Base-by-base conservation (phyloP, 1,284 basidiomycete species). In the Ganoderma sinense region DNA sequence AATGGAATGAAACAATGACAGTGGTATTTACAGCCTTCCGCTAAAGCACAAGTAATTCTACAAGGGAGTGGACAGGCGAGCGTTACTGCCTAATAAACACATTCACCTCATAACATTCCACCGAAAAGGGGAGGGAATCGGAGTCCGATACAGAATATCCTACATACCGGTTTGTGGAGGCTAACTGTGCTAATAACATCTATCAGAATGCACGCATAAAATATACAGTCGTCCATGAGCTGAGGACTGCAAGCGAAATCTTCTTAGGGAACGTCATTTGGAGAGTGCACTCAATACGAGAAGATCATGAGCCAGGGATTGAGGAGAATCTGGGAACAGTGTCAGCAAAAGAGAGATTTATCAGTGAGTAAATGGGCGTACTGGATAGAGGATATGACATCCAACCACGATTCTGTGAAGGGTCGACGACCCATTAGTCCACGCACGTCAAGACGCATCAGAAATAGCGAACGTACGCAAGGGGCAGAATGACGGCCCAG, bases 251-350 rank as follows among this genome's bases (percentile, higher is more conserved):
- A 0, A 2, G 36, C 7, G 8, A 39, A 7, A 39, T 39, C 36
- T 39, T 0, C 2, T 39, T 39, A 2, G 8, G 36, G 7, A 39
- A 39, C 5, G 36, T 39, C 36, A 39, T 39, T 39, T 11, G 1
- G 36, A 39, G 36, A 0, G 8, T 10, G 36, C 36, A 5, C 8
- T 77, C 65, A 91, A 72, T 89, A 91, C 0, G 87, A 88, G 80
- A 92, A 92, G 65, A 91, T 89, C 89, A 91, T 90, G 64, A 91
- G 80, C 89, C 89, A 91, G 0, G 92, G 91, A 73, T 94, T 94
- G 70, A 94, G 85, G 65, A 93, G 87, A 71, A 94, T 91, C 88
- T 91, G 69, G n/a, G 67, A 69, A 23, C 45, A 43, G 61, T 4
- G 59, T 66, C 63, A 69, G 67, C 20, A n/a, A 7, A 11, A 1